Conservation (phyloP, 1,139 yeast species). For the Suhomyces yuchorum region DNA sequence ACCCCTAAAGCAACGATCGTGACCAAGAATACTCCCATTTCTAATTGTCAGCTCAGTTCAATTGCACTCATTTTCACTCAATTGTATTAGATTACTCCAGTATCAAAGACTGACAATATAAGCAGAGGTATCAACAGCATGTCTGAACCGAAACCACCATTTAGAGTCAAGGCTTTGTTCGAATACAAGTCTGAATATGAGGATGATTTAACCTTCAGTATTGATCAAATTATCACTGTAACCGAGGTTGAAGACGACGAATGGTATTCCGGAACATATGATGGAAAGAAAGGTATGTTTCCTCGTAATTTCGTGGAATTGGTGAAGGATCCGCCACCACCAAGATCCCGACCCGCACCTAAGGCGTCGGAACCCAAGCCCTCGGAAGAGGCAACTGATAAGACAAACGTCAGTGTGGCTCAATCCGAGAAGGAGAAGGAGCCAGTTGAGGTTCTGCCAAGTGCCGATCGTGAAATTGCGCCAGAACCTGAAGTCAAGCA, state of each 20-base stretch:
- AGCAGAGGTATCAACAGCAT: slow-evolving; percentile 7
- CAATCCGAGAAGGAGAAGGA: not conserved
- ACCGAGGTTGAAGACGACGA: slow-evolving; percentile 82
- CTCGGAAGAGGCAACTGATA: not conserved
- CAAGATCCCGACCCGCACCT: slow-evolving; percentile 13
- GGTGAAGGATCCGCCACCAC: slow-evolving; percentile 19
- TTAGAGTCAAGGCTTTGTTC: slow-evolving; percentile 67
- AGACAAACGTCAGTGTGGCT: not conserved
- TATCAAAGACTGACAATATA: not conserved
- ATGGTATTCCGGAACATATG: slow-evolving; percentile 79
- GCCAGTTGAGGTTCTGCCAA: not conserved
- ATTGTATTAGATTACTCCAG: not conserved
- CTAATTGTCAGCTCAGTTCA: not conserved
- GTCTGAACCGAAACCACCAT: slow-evolving; percentile 47
- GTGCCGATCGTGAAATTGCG: not conserved
- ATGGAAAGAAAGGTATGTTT: slow-evolving; percentile 71
- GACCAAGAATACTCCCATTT: not conserved
- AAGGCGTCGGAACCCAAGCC: slow-evolving; percentile 1
- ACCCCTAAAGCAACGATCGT: slow-evolving; percentile 11
- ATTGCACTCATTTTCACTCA: slow-evolving; percentile 1
- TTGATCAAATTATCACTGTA: slow-evolving; percentile 72
- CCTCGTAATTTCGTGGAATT: slow-evolving; percentile 80
- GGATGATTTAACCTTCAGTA: slow-evolving; percentile 75
- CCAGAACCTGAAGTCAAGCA: not conserved
- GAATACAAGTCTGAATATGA: slow-evolving; percentile 78